Evolutionary conservation across 2,329 filamentous ascomycete species (phyloP).

Genomic region (Colletotrichum kahawae): DNA sequence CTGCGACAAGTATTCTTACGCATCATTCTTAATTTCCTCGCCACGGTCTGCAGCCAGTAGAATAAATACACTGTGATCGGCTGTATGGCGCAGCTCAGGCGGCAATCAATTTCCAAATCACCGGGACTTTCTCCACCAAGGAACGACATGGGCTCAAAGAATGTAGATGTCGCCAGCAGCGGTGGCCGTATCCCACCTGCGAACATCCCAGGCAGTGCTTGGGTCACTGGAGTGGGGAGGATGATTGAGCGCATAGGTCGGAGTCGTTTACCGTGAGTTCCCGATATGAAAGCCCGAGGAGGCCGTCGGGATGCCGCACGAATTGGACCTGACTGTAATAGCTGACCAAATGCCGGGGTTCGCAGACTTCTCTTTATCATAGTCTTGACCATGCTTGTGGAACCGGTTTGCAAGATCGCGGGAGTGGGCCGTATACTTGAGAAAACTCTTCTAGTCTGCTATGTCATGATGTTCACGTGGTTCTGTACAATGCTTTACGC

Average conservation of each 20-base stretch:
- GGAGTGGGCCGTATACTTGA: background rate
- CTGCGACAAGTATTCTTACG: background rate
- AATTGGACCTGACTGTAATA: background rate
- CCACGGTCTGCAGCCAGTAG: background rate
- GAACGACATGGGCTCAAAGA: background rate
- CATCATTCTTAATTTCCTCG: background rate
- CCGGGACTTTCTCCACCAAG: background rate
- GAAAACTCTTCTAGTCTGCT: background rate
- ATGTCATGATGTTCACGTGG: background rate
- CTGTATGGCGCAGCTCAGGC: background rate
- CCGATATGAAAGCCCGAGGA: background rate
- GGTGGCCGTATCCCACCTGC: background rate
- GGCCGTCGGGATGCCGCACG: background rate
- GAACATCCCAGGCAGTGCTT: background rate
- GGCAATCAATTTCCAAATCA: background rate
- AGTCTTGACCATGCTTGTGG: background rate
- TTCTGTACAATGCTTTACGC: background rate
- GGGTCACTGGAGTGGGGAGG: background rate
- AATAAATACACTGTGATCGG: background rate
- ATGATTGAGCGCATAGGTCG: background rate
- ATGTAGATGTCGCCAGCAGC: background rate
- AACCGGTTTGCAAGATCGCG: background rate
- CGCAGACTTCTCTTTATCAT: background rate
- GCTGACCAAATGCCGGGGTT: background rate
- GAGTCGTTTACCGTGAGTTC: background rate